Base-by-base conservation (phyloP, 257 asterid species). In the Ballota nigra region DNA sequence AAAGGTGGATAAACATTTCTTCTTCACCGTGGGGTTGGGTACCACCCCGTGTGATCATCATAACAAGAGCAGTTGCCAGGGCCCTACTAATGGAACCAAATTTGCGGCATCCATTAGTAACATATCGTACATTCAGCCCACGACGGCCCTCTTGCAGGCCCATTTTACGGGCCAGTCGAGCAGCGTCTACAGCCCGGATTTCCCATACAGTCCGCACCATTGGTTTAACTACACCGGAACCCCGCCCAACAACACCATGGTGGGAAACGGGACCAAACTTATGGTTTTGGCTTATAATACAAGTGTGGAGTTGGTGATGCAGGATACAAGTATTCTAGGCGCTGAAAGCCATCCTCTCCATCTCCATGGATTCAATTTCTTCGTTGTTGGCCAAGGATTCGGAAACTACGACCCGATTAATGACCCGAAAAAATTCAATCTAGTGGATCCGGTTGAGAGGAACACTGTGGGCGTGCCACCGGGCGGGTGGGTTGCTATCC, bases 51-150 rank as follows among this genome's bases (percentile, higher is more conserved):
- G 77, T 68, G 75, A 68, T 6, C 64, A 49, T 5, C 64, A 49
- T 0, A 78, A 69, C 77, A 70, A 71, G 29, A 33, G 26, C 36
- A 81, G 81, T 8, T 82, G 86, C 18, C 86, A 82, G 24, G 86
- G 86, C 1, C 86, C 83, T 7, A 72, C 83, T 7, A 72, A 82
- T 6, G 81, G 81, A 0, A 68, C 83, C 11, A 82, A 26, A 52
- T 69, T 82, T n/a, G 86, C 86, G 8, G 86, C 86, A 8, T 56
- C 79, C 3, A 43, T 81, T 1, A 81, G 70, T 9, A 81, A 81
- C 13, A 51, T 82, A 7, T 82, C 85, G 1, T 81, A 61, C 51
- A 18, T 75, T 2, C 59, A 36, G 43, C 87, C 90, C 1, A 36
- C 81, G 0, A 66, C 79, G 4, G 82, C 84, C 3, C 78, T 85